Evolutionary conservation across 768 basidiomycete species (phyloP).

Genomic region (Lactarius trivialis): DNA sequence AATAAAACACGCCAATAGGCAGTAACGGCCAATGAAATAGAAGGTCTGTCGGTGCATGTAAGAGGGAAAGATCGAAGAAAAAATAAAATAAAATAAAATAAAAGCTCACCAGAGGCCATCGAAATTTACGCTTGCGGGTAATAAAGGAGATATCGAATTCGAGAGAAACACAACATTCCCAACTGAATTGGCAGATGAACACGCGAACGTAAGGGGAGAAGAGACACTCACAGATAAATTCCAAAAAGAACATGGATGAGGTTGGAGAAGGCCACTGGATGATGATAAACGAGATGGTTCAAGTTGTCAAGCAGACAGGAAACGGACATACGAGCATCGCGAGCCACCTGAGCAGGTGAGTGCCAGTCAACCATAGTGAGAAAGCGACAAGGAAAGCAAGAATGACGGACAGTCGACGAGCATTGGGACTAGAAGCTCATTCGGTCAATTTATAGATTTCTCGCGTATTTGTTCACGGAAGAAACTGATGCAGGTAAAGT

Average conservation of each 20-base stretch:
- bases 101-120: too few relatives aligned
- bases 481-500: too few relatives aligned
- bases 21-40: too few relatives aligned
- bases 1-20: too few relatives aligned
- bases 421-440: not conserved
- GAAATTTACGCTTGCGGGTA: too few relatives aligned
- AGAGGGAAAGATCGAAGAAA: too few relatives aligned
- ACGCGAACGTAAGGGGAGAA: too few relatives aligned
- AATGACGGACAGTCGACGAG: not conserved
- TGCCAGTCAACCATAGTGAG: slow-evolving; percentile 35
- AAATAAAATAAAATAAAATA: too few relatives aligned
- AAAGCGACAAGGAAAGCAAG: slow-evolving; percentile 1
- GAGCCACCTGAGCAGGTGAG: slow-evolving; percentile 33
- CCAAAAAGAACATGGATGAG: slow-evolving; percentile 41
- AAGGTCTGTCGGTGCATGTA: too few relatives aligned
- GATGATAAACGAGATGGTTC: not conserved
- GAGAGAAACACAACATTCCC: too few relatives aligned
- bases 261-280: slow-evolving; percentile 34
- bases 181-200: too few relatives aligned
- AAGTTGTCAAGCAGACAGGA: not conserved
- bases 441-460: slow-evolving; percentile 3
- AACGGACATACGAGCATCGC: slow-evolving; percentile 32
- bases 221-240: slow-evolving; percentile 37
- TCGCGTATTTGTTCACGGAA: not conserved
- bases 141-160: too few relatives aligned